These are phyloP conservation scores for Krasilnikovozyma curviuscula DNA, from an alignment of 768 basidiomycete species.

Conservation along the genomic window DNA sequence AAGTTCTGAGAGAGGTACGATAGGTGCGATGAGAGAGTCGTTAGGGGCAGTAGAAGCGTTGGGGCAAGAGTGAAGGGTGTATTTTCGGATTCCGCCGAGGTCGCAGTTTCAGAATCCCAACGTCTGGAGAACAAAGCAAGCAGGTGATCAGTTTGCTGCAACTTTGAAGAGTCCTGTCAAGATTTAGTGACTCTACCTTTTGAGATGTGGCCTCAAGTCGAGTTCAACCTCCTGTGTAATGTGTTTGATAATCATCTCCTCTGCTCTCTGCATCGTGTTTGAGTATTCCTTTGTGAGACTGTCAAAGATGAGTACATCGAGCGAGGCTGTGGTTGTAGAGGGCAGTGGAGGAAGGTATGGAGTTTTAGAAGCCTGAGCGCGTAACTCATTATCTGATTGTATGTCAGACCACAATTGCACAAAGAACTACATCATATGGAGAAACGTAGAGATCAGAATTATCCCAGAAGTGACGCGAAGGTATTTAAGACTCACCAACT, in stretches of 20 bases:
- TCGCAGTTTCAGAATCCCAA: conserved; percentile 20
- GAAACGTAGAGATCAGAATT: not conserved
- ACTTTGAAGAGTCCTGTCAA: conserved; percentile 31
- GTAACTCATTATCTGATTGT: conserved; percentile 24
- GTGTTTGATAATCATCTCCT: conserved; percentile 71
- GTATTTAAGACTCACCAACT: conserved; percentile 39
- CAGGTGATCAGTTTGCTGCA: not conserved
- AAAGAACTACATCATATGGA: conserved; percentile 46
- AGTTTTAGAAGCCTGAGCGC: conserved; percentile 35
- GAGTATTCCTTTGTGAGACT: conserved; percentile 48
- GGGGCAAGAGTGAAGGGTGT: conserved; percentile 37
- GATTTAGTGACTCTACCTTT: too few species aligned
- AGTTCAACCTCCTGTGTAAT: conserved; percentile 63
- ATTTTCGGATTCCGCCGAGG: conserved; percentile 24
- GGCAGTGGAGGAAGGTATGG: conserved; percentile 36
- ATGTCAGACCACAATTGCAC: conserved; percentile 50
- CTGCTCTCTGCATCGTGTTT: conserved; percentile 45
- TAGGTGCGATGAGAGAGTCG: conserved; percentile 63
- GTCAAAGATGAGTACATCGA: conserved; percentile 58
- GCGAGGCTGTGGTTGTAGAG: conserved; percentile 13
- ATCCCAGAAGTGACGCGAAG: not conserved
- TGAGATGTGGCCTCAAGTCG: conserved; percentile 53
- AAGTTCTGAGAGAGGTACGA: conserved; percentile 45
- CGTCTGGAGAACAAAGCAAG: conserved; percentile 16
- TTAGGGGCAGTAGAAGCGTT: conserved; percentile 53